A percentile compares a stretch with the other conserved stretches of the same genome.
Evolutionary conservation across 2,329 filamentous ascomycete genomes (phyloP).

Genomic region (Aureobasidium lini): DNA sequence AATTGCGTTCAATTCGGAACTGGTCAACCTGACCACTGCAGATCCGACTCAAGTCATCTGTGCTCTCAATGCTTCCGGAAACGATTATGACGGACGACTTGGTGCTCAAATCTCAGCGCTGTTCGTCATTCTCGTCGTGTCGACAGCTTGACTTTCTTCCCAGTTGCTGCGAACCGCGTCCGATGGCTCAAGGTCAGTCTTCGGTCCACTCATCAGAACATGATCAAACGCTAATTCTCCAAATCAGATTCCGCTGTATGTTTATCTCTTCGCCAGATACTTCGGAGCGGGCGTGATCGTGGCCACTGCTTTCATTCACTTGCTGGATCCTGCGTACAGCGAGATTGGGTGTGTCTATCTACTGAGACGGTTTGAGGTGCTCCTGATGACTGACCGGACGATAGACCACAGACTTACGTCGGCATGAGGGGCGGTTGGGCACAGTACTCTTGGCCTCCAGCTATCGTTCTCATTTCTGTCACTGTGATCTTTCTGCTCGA

Average conservation of each 20-base stretch:
- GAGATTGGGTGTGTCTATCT: slow-evolving; percentile 30
- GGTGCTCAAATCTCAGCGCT: slow-evolving; percentile 37
- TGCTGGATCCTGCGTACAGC: background rate
- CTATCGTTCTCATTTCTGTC: slow-evolving; percentile 42
- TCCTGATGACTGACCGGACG: too few species aligned
- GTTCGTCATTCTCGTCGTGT: slow-evolving; percentile 39
- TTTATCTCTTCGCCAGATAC: slow-evolving; percentile 85
- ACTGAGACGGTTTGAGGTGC: background rate
- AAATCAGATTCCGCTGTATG: slow-evolving; percentile 19
- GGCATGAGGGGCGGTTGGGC: slow-evolving; percentile 48
- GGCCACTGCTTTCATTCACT: slow-evolving; percentile 63
- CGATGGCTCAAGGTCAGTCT: slow-evolving; percentile 28
- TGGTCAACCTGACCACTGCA: slow-evolving; percentile 29
- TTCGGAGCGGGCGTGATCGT: slow-evolving; percentile 92
- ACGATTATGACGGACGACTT: slow-evolving; percentile 48
- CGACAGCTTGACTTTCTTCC: slow-evolving; percentile 38
- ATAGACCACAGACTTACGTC: slow-evolving; percentile 34
- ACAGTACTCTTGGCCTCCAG: slow-evolving; percentile 46
- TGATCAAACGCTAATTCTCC: background rate
- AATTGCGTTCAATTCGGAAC: background rate
- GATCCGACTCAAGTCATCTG: slow-evolving; percentile 43
- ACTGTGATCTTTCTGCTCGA: slow-evolving; percentile 47
- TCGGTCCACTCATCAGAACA: too few species aligned
- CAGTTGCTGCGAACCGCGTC: slow-evolving; percentile 37
- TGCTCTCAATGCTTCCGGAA: slow-evolving; percentile 36